Base-by-base conservation (phyloP, 2,329 filamentous ascomycete genomes). In the Verticillium nubilum region DNA sequence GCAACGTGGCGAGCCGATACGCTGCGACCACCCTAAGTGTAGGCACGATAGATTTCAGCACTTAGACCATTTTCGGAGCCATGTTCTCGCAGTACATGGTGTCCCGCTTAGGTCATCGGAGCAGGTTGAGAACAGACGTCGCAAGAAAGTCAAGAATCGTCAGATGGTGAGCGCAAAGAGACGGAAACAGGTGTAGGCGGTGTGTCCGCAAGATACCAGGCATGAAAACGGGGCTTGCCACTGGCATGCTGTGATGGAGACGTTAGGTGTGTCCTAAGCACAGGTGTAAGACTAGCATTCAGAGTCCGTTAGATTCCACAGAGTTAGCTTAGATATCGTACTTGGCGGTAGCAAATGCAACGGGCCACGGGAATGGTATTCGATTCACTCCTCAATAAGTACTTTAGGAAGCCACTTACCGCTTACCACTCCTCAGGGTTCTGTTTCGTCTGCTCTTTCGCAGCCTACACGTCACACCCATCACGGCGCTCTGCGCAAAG, bases 21-120 rank as follows among this genome's bases (percentile, higher is more conserved):
- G 54, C 29, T 56, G 54, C 54, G 54, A 56, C 27, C 31, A 56
- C 29, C 54, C 54, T 9, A 56, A 56, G 54, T 56, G 54, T 37
- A 37, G 23, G 23, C 19, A 56, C 23, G 54, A 33, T 25, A 56
- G 37, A 31, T 56, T 56, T 12, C 29, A 23, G 10, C 31, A 19
- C 29, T 25, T 56, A 3, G 54, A 56, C 23, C 31, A 56, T 31
- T 56, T 56, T 37, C 54, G 54, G 31, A 56, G 23, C 54, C 31
- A 56, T 35, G 54, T 56, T 25, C 29, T 9, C 5, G 12, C 54
- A 15, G 54, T 56, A 12, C 54, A 56, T 31, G 23, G 31, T 25
- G 54, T 56, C 31, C 27, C 54, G 28, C 31, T 56, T 7, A 25
- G 54, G 31, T 35, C 54, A 25, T 29, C 29, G 25, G 54, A 56